Evolutionary conservation across 129 eudicot genomes (phyloP), one percentile per base, ranked within the genome.

Genomic region (Saussurea involucrata): DNA sequence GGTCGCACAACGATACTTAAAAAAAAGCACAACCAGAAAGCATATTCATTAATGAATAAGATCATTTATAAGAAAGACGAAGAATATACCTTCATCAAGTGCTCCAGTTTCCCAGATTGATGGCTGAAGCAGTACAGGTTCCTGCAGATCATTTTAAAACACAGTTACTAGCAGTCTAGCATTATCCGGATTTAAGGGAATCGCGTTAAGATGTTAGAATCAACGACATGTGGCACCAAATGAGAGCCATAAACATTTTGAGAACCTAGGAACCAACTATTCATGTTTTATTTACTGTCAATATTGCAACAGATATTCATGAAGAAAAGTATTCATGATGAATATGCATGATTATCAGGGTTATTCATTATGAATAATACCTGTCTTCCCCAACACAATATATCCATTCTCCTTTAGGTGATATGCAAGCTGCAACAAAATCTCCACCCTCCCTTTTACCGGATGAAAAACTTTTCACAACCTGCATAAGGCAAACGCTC

Each of bases 391-490:
- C 99, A 42, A 95, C 85, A 84, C 99, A 95, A 63, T 92, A 95
- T 31, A 92, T 90, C 99, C 99, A 95, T 80, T 95, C 99, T 65
- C 97, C 99, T 90, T 95, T 92, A 8, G 99, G 97, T 63, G 97
- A 95, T 85, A 95, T 80, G 75, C 92, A 92, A 74, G 99, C 99
- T 46, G 99, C 99, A 69, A 92, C 96, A 87, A 95, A 95, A 81
- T 95, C 99, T 82, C 99, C 96, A 70, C 98, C 98, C 81, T 93
- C 97, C 79, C 90, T 90, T 86, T 93, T 93, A 87, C 98, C 98
- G 24, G 98, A 93, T 9, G 98, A 95, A 65, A 95, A 92, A 78
- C 96, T 95, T 89, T 85, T 95, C 46, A 95, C 97, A 44, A 92
- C 91, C 94, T 92, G 42, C 71, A 84, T n/a, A 40, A 24, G 6